Percentiles rank a stretch among this genome's conserved stretches.
Evolutionary conservation across 108 stramenopile genomes (phyloP).

Genomic region (Pelagomonas calceolata): DNA sequence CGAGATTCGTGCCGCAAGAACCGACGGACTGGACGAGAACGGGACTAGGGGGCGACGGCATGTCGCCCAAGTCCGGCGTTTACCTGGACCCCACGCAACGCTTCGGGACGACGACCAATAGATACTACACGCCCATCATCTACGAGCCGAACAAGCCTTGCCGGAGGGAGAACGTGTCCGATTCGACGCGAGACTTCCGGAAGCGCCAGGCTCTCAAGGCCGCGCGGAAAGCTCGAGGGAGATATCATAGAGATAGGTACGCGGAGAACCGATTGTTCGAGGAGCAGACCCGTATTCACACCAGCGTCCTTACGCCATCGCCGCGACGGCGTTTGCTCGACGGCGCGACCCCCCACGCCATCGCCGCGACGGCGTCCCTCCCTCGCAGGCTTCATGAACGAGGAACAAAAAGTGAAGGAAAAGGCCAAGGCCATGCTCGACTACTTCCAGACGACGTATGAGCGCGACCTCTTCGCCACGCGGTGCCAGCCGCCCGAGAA

Average conservation of each 20-base stretch:
- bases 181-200: background rate
- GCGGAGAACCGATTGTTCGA: background rate
- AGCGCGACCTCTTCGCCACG: background rate
- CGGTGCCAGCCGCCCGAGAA: background rate
- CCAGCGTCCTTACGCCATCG: too few relatives aligned
- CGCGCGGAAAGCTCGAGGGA: constrained; percentile 5
- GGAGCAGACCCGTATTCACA: constrained; percentile 2
- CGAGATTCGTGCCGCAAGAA: constrained; percentile 4
- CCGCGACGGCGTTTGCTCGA: background rate
- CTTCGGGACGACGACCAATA: constrained; percentile 6
- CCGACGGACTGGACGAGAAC: constrained; percentile 14
- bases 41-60: constrained; percentile 15
- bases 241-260: background rate
- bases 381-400: constrained; percentile 13
- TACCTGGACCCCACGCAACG: background rate
- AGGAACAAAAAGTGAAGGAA: constrained; percentile 14
- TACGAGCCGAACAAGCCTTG: constrained; percentile 7
- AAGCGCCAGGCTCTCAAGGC: background rate
- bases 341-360: too few relatives aligned
- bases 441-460: background rate
- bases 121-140: constrained; percentile 11
- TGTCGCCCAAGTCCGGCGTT: constrained; percentile 7
- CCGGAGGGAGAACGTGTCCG: background rate
- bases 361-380: too few relatives aligned
- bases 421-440: background rate